Conservation (phyloP, 1,284 basidiomycete genomes). For the Testicularia cyperi region DNA sequence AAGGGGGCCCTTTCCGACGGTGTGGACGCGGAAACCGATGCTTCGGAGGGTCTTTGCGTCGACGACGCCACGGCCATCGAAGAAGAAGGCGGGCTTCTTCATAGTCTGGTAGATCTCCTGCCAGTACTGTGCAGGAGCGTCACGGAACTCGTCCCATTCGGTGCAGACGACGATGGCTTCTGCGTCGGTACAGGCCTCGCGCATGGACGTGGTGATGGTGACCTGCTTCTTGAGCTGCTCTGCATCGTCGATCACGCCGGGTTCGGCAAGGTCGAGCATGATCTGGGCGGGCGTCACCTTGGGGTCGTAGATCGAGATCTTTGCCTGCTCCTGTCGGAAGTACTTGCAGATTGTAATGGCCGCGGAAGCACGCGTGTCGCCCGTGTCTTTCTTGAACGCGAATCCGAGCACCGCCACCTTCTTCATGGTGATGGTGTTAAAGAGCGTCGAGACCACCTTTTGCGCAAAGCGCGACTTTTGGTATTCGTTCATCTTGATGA, state of each 20-base stretch:
- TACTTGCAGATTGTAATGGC: conserved; percentile 90
- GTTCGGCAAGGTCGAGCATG: conserved; percentile 65
- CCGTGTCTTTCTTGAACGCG: conserved; percentile 60
- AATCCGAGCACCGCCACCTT: conserved; percentile 94
- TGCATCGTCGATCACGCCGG: conserved; percentile 64
- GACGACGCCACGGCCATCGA: conserved; percentile 85
- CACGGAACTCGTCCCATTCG: conserved; percentile 78
- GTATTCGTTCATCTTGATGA: conserved; percentile 60
- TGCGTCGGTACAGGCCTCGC: conserved; percentile 83
- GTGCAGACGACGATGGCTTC: conserved; percentile 82
- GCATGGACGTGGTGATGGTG: conserved; percentile 72
- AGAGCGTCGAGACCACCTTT: conserved; percentile 69
- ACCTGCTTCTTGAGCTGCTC: conserved; percentile 81
- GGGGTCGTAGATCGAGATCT: conserved; percentile 88
- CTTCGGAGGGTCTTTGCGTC: conserved; percentile 75
- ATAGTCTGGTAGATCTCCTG: conserved; percentile 77
- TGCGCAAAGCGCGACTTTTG: conserved; percentile 59
- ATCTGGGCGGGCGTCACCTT: conserved; percentile 67
- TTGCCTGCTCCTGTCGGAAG: conserved; percentile 86
- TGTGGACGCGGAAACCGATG: conserved; percentile 86
- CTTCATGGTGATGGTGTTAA: conserved; percentile 97
- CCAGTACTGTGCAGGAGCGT: conserved; percentile 78
- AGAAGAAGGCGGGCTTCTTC: conserved; percentile 78
- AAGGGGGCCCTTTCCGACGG: conserved; percentile 60
- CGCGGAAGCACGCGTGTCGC: conserved; percentile 78